Percentiles rank a stretch among this genome's conserved stretches.
Conservation (phyloP, 148 eudicot species). For the Rhododendron kiyosumense region DNA sequence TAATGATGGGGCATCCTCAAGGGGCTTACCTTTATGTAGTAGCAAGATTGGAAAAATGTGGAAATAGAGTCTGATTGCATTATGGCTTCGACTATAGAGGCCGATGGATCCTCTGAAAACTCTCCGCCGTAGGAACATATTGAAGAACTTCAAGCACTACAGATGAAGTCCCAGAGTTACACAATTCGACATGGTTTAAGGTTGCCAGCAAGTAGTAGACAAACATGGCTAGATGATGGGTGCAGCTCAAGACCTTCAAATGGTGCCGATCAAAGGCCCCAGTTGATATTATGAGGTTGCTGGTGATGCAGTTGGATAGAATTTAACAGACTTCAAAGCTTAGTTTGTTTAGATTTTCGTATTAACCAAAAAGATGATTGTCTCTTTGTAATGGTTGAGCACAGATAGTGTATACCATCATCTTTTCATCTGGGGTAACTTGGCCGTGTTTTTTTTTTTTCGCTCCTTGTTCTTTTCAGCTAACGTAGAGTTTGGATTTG, state of each 20-base stretch:
- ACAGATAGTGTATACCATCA: too few species aligned
- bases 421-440: too few species aligned
- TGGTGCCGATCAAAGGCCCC: neutral
- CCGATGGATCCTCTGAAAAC: neutral
- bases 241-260: neutral
- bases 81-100: neutral
- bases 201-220: neutral
- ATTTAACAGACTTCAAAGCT: too few species aligned
- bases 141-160: neutral
- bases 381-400: neutral
- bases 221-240: neutral
- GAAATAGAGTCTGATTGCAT: neutral
- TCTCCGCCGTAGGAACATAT: neutral
- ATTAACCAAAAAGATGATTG: neutral
- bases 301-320: too few species aligned
- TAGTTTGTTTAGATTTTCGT: neutral
- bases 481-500: too few species aligned
- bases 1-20: neutral
- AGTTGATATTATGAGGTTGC: too few species aligned
- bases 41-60: neutral
- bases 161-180: neutral
- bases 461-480: too few species aligned
- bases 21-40: neutral
- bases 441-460: too few species aligned
- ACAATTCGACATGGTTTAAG: neutral